A percentile compares a stretch with the other conserved stretches of the same genome.
Evolutionary conservation across 2,329 filamentous ascomycete genomes (phyloP).

Genomic region (Exutisphaerella laricina): DNA sequence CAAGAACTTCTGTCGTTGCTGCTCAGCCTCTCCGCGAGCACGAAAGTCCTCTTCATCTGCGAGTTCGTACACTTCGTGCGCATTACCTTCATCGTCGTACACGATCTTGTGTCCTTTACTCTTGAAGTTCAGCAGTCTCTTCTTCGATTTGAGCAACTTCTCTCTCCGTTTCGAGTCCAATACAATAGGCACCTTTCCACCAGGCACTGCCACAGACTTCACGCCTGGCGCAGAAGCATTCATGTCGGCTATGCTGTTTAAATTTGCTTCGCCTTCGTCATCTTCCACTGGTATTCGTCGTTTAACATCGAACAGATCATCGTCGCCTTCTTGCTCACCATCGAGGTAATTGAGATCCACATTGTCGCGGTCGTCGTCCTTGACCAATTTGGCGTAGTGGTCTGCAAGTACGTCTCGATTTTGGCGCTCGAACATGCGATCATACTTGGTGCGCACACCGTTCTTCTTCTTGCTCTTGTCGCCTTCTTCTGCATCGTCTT

Average conservation of each 20-base stretch:
- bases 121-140: slow-evolving; percentile 89
- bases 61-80: slow-evolving; percentile 82
- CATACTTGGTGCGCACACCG: slow-evolving; percentile 85
- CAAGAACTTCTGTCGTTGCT: slow-evolving; percentile 72
- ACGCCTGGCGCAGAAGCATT: slow-evolving; percentile 49
- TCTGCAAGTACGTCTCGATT: slow-evolving; percentile 95
- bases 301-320: slow-evolving; percentile 85
- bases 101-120: slow-evolving; percentile 78
- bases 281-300: slow-evolving; percentile 71
- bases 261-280: slow-evolving; percentile 45
- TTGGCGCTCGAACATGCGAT: slow-evolving; percentile 94
- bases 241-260: slow-evolving; percentile 37
- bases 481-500: slow-evolving; percentile 47
- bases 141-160: slow-evolving; percentile 91
- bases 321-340: slow-evolving; percentile 42
- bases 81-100: slow-evolving; percentile 85
- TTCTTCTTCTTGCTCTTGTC: slow-evolving; percentile 50
- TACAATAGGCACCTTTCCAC: slow-evolving; percentile 63
- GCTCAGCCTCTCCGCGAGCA: slow-evolving; percentile 66
- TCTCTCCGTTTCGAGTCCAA: slow-evolving; percentile 93
- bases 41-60: slow-evolving; percentile 78
- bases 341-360: slow-evolving; percentile 33
- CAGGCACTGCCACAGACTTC: slow-evolving; percentile 58
- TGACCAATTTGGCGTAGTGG: slow-evolving; percentile 84
- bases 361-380: slow-evolving; percentile 44